Base-by-base conservation (phyloP, 1,284 basidiomycete genomes). In the Malassezia dermatis region DNA sequence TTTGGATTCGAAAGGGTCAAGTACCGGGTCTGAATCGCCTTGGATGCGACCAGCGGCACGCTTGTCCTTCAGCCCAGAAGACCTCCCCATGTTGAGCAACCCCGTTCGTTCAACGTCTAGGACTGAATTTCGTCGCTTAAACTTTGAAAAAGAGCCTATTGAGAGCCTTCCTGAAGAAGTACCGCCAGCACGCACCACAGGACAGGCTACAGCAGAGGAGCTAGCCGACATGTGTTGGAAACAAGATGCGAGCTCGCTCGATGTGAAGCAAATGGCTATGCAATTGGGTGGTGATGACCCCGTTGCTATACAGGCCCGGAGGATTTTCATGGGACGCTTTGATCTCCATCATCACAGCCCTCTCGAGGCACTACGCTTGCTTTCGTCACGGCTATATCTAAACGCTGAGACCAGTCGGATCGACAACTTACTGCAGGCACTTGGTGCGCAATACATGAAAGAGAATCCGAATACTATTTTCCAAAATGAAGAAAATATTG, bases 371-470 rank as follows among this genome's bases (percentile, higher is more conserved):
- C 94, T 99, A 76, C 81, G 91, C 55, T 82, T 83, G 28, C 78
- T 99, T 4, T 96, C 91, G 73, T 83, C 83, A 21, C 94, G 93
- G 74, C 80, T 99, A 3, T 94, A 83, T 75, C 81, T 98, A 56
- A 90, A 89, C 72, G 93, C 85, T 1, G 93, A 99, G 77, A 94
- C 93, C 0, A 94, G 98, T 73, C 91, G 96, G 76, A 85, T 99
- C 34, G 94, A 98, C 75, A 84, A 93, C 39, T 94, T 99, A 64
- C 80, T 99, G 17, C 87, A 87, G 62, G 85, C 85, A 59, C 96
- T 98, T 68, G 87, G 86, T 60, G 79, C 83, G 42, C 81, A 89
- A 8, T 99, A 87, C 76, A 90, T 84, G 81, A 84, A 89, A 48
- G 90, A 88, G 73, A 96, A 98, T 73, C 85, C 86, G 0, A 78